Percentiles rank a stretch among this genome's conserved stretches.
phyloP scores from a whole-genome alignment of 2,329 filamentous ascomycete genomes.

The Alternaria incomplexa region DNA sequence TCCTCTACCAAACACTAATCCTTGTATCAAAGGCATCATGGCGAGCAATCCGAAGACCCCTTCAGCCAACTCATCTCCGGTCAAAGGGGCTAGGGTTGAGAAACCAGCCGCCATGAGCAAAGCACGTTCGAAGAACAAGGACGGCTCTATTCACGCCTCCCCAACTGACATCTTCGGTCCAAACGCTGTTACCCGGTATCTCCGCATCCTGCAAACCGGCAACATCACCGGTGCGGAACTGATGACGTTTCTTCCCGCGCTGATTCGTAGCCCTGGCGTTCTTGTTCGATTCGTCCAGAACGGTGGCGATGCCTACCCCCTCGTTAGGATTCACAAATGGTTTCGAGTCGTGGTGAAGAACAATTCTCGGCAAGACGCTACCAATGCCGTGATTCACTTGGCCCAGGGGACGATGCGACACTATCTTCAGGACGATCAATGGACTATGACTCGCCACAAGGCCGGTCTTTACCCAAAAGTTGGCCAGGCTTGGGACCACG shows the following conservation, averaged over 20 bases:
- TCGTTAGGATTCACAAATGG: not conserved
- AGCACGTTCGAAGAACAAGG: not conserved
- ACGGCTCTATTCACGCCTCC: not conserved
- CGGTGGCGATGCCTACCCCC: not conserved
- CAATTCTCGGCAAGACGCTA: not conserved
- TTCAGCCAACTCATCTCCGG: not conserved
- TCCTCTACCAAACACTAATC: not conserved
- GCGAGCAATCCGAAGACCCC: not conserved
- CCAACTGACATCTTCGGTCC: not conserved
- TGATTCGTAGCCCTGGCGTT: not conserved
- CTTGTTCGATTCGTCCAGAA: not conserved
- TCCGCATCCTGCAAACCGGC: slow-evolving; percentile 1
- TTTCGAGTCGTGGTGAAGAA: not conserved
- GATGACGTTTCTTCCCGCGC: not conserved
- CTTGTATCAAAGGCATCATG: not conserved
- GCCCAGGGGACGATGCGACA: not conserved
- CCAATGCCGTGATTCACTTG: not conserved
- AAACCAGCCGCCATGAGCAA: not conserved
- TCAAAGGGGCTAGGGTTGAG: not conserved
- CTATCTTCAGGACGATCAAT: not conserved
- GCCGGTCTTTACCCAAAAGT: not conserved
- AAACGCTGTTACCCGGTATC: not conserved
- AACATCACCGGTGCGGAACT: slow-evolving; percentile 14
- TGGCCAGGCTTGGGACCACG: not conserved
- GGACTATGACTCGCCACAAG: not conserved